phyloP scores from a whole-genome alignment of 495 filamentous ascomycete genomes.

The Talaromyces ruber region DNA sequence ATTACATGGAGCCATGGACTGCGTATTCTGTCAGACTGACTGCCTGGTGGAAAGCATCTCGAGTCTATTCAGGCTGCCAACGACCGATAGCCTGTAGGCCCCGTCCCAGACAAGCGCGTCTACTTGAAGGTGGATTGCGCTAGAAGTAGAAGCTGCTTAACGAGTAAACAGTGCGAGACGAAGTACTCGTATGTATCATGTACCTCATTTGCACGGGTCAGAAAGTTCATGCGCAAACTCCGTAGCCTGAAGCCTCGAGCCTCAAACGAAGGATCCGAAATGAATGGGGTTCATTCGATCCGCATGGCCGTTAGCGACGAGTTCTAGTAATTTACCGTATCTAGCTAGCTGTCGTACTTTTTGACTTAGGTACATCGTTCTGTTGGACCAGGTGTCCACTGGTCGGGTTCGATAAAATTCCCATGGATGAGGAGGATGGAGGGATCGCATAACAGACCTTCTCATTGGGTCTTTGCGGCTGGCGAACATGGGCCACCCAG shows the following conservation, averaged over 20 bases:
- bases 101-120: background rate
- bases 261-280: background rate
- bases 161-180: too few species aligned
- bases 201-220: background rate
- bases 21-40: too few species aligned
- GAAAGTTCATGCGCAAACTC: background rate
- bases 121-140: too few species aligned
- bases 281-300: background rate
- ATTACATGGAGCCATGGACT: too few species aligned
- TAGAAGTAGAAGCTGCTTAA: too few species aligned
- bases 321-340: constrained; percentile 1
- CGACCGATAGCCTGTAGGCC: background rate
- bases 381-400: background rate
- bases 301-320: background rate
- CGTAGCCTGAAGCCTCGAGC: background rate
- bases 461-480: background rate
- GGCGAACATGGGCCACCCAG: background rate
- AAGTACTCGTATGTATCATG: background rate
- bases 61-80: background rate
- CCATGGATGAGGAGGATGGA: background rate
- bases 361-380: background rate
- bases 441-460: background rate
- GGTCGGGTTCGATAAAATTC: background rate
- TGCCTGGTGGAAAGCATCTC: too few species aligned
- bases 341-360: background rate